These are phyloP conservation scores for Nakazawaea laoshanensis DNA, from an alignment of 805 yeast genomes.

Conservation along the genomic window DNA sequence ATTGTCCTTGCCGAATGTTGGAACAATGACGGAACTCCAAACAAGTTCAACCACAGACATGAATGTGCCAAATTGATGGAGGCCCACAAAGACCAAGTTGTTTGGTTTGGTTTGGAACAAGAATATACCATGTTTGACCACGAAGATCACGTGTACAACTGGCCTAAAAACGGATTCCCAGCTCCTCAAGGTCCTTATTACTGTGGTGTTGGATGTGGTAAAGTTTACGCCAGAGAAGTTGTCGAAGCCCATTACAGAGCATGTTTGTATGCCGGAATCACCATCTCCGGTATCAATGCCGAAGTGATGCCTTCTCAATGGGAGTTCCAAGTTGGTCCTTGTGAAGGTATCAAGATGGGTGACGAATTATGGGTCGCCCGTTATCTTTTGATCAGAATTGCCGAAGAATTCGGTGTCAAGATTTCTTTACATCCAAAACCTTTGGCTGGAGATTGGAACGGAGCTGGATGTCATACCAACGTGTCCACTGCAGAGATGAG, in stretches of 20 bases:
- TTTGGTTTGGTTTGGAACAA: conserved; percentile 99
- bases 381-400: conserved; percentile 85
- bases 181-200: conserved; percentile 99
- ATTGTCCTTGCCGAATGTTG: conserved; percentile 94
- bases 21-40: conserved; percentile 98
- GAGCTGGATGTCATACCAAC: conserved; percentile 99
- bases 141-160: conserved; percentile 84
- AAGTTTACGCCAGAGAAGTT: conserved; percentile 95
- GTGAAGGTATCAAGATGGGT: conserved; percentile 93
- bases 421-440: conserved; percentile 99
- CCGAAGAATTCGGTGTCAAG: conserved; percentile 98
- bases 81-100: conserved; percentile 75
- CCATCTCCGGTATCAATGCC: conserved; percentile 94
- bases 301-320: conserved; percentile 99
- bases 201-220: conserved; percentile 99
- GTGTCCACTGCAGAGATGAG: conserved; percentile 93
- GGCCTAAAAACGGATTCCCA: conserved; percentile 99
- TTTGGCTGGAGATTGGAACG: conserved; percentile 98
- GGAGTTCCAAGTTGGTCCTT: conserved; percentile 99
- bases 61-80: conserved; percentile 92
- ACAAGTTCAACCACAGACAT: conserved; percentile 96
- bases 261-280: conserved; percentile 85
- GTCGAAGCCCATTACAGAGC: conserved; percentile 99
- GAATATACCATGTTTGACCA: conserved; percentile 96
- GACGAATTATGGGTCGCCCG: conserved; percentile 96